Base-by-base conservation (phyloP, 2,329 filamentous ascomycete species). In the Colletotrichum siamense region DNA sequence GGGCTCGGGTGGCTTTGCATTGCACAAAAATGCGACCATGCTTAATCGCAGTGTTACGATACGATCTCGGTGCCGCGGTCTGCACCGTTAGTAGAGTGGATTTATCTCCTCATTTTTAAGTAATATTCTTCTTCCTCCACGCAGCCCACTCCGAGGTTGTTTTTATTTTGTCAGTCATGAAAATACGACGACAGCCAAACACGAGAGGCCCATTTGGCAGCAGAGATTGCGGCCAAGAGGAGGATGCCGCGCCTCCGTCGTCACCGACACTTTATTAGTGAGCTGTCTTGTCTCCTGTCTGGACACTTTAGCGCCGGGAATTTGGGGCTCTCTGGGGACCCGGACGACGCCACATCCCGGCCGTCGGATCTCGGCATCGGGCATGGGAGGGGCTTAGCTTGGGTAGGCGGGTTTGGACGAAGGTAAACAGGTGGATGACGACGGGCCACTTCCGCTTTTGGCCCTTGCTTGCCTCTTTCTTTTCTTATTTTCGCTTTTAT, bases 311-410 rank as follows among this genome's bases (percentile, higher is more conserved):
- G 70, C 63, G 63, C 39, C 63, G 69, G 69, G 73, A 65, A 18
- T 59, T 59, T 75, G 62, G 8, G 5, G 44, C 26, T 30, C 16
- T 28, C 49, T 72, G 44, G 36, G 61, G 34, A 59, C 49, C 70
- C 70, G 74, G 74, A 74, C 73, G 66, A 69, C 74, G 70, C 74
- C 70, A 76, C 74, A 76, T 74, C 70, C 70, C 64, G 74, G 70
- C 65, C 59, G 65, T 76, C 70, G 74, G 74, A 69, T 69, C 71
- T 73, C 74, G 64, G 74, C 74, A 69, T 34, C 64, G 34, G 63
- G 26, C n/a, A 52, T 66, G 57, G 59, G 68, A 59, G 18, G 18
- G 55, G 39, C 49, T 30, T n/a, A 52, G 44, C 44, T 52, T 22
- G n/a, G 9, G 55, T 39, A 22, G 61, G 61, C 44, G 44, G 34